Evolutionary conservation across 495 filamentous ascomycete species (phyloP).

Genomic region (Lichina pygmaea): DNA sequence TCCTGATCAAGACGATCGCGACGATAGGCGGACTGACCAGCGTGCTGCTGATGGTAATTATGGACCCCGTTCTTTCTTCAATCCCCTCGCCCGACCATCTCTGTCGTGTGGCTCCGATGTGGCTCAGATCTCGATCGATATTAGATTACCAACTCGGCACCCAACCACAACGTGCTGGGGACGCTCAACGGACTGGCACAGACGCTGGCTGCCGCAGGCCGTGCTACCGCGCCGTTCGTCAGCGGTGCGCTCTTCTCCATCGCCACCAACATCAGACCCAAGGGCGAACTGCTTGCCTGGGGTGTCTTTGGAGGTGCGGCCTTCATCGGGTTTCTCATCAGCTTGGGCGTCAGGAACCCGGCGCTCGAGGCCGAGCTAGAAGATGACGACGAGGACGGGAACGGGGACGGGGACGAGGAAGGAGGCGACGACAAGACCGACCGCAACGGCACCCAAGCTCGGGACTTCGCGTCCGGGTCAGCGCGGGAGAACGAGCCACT

Average conservation of each 20-base stretch:
- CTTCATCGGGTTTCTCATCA: slow-evolving; percentile 49
- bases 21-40: slow-evolving; percentile 74
- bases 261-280: slow-evolving; percentile 35
- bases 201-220: slow-evolving; percentile 72
- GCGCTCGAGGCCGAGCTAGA: slow-evolving; percentile 34
- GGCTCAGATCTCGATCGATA: background rate
- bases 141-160: slow-evolving; percentile 80
- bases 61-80: background rate
- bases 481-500: too few relatives aligned
- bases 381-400: slow-evolving; percentile 25
- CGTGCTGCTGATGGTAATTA: slow-evolving; percentile 54
- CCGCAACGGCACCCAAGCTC: too few relatives aligned
- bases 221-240: slow-evolving; percentile 69
- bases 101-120: background rate
- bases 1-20: slow-evolving; percentile 71
- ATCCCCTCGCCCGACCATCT: background rate
- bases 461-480: too few relatives aligned
- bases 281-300: slow-evolving; percentile 68
- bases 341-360: slow-evolving; percentile 36
- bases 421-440: too few relatives aligned
- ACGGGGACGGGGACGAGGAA: slow-evolving; percentile 16
- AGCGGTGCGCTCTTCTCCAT: slow-evolving; percentile 63
- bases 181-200: slow-evolving; percentile 86
- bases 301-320: slow-evolving; percentile 57
- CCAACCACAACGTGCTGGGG: slow-evolving; percentile 62